Evolutionary conservation across 495 filamentous ascomycete genomes (phyloP).

Genomic region (Penicillium steckii): DNA sequence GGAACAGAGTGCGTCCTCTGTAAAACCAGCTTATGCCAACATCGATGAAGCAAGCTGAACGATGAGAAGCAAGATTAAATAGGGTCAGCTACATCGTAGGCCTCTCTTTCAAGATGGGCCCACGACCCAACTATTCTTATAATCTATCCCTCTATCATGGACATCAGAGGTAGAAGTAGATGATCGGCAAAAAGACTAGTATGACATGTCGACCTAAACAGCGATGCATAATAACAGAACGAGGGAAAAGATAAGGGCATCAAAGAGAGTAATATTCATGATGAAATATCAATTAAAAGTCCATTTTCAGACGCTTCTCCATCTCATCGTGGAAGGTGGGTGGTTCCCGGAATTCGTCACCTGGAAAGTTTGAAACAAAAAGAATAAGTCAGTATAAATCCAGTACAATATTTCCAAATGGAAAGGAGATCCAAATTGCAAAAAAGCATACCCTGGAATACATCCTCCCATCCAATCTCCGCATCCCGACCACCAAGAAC

Average conservation of each 20-base stretch:
- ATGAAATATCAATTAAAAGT: slow-evolving; percentile 43
- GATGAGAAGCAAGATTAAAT: slow-evolving; percentile 8
- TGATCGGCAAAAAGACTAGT: slow-evolving; percentile 20
- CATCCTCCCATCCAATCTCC: slow-evolving; percentile 85
- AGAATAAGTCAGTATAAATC: neutral
- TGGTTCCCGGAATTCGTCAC: slow-evolving; percentile 59
- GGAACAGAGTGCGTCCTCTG: neutral
- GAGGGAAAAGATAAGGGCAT: slow-evolving; percentile 11
- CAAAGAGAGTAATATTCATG: slow-evolving; percentile 6
- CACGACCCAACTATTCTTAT: slow-evolving; percentile 2
- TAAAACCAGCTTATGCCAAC: neutral
- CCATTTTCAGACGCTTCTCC: slow-evolving; percentile 82
- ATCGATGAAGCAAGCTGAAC: neutral
- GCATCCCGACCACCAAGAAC: slow-evolving; percentile 64
- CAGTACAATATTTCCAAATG: slow-evolving; percentile 2
- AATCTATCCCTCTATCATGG: slow-evolving; percentile 23
- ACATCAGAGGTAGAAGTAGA: slow-evolving; percentile 5
- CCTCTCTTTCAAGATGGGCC: neutral
- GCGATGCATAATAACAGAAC: slow-evolving; percentile 11
- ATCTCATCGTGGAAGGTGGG: slow-evolving; percentile 86
- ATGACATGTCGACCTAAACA: slow-evolving; percentile 18
- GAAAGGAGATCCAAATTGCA: slow-evolving; percentile 5
- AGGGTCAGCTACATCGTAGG: slow-evolving; percentile 3
- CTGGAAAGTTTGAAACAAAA: slow-evolving; percentile 30
- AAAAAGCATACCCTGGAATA: slow-evolving; percentile 57